These are phyloP conservation scores for Chrysosporium queenslandicum DNA, from an alignment of 2,329 filamentous ascomycete genomes.

Conservation along the genomic window DNA sequence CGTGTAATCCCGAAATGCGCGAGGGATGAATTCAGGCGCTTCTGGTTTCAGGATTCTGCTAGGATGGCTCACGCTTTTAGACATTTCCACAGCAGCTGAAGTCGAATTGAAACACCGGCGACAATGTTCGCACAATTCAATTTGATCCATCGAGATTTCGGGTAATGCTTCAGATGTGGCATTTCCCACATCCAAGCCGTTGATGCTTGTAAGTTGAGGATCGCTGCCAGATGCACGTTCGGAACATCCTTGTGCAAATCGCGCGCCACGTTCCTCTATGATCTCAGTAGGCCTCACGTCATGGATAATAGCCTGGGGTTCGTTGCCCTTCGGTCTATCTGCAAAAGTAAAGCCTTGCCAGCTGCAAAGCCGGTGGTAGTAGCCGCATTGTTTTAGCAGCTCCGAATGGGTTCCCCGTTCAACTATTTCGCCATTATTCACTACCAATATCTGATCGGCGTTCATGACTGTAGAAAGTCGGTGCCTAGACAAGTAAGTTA, in stretches of 20 bases:
- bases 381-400: conserved; percentile 48
- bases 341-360: conserved; percentile 11
- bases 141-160: not conserved
- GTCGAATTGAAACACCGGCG: not conserved
- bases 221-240: not conserved
- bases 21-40: conserved; percentile 35
- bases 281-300: not conserved
- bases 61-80: not conserved
- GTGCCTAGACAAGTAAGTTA: conserved; percentile 38
- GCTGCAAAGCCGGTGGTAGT: conserved; percentile 52
- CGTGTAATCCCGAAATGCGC: conserved; percentile 8
- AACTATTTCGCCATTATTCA: conserved; percentile 52
- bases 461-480: conserved; percentile 60
- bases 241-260: not conserved
- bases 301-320: not conserved
- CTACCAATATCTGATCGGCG: conserved; percentile 57
- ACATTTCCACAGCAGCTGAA: conserved; percentile 5
- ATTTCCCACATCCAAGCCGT: not conserved
- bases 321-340: not conserved
- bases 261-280: not conserved
- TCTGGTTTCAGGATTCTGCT: conserved; percentile 27
- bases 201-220: too few species aligned
- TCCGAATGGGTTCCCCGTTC: conserved; percentile 54
- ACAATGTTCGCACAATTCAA: conserved; percentile 8
- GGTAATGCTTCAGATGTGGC: not conserved